Base-by-base conservation (phyloP, 441 rosid species). In the Erodium trifolium region DNA sequence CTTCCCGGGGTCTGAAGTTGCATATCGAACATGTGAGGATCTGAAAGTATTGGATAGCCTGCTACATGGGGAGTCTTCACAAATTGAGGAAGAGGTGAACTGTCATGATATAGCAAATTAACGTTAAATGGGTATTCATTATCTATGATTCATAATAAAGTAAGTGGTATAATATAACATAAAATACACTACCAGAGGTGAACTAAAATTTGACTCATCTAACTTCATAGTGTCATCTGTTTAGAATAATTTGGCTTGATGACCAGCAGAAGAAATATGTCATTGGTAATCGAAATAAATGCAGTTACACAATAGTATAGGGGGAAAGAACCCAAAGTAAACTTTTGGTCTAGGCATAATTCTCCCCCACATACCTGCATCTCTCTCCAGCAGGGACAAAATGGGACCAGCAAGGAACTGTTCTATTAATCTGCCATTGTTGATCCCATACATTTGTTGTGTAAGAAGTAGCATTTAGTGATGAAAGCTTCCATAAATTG, bases 401-500 rank as follows among this genome's bases (percentile, higher is more conserved):
- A 85, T 84, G 93, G 0, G 98, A 92, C 96, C 96, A 90, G 70
- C 98, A 92, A n/a, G 98, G 98, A 73, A 88, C 93, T 68, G 82
- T 83, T 78, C 96, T 85, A 47, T 83, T 79, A 62, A 81, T 64
- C 80, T 88, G 85, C 93, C 98, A 92, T 65, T 82, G 87, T 37
- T 85, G 89, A 78, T 90, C 96, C 69, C 68, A 79, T 27, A 81
- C 75, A 11, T 47, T 76, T 78, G 70, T 83, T 47, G 93, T 88
- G 67, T 76, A 78, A 47, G 66, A 71, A 35, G 86, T 80, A 71
- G 90, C 80, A 62, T 88, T 67, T 64, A 92, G 89, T 78, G 82
- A 76, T 10, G 82, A 81, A 45, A 92, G 86, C 71, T 65, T 75
- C 98, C 98, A 90, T 17, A 90, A 73, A 81, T 88, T 92, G 41